phyloP scores from a whole-genome alignment of 2,329 filamentous ascomycete species.

The Fusarium denticulatum region DNA sequence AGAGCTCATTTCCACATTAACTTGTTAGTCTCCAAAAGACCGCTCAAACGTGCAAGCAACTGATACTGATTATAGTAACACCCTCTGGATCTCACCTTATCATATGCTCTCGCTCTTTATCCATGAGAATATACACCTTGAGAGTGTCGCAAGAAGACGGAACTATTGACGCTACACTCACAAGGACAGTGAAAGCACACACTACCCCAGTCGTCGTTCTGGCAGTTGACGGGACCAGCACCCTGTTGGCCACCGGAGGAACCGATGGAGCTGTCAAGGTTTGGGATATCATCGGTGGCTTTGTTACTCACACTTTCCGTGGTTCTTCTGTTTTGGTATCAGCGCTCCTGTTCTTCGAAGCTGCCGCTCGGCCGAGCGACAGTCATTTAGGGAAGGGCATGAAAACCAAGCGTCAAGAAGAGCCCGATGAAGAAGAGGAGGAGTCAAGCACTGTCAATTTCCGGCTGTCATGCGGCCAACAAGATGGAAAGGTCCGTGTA shows the following conservation, averaged over 20 bases:
- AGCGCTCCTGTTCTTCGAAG: constrained; percentile 89
- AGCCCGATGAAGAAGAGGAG: constrained; percentile 54
- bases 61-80: constrained; percentile 68
- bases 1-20: constrained; percentile 80
- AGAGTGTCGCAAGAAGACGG: constrained; percentile 65
- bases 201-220: constrained; percentile 88
- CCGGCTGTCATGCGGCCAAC: constrained; percentile 87
- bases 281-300: constrained; percentile 93
- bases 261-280: constrained; percentile 95
- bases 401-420: constrained; percentile 46
- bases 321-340: constrained; percentile 93
- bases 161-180: constrained; percentile 71
- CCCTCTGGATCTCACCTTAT: constrained; percentile 89
- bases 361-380: constrained; percentile 58
- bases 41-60: neutral
- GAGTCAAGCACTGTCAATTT: constrained; percentile 66
- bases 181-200: constrained; percentile 89
- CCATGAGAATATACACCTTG: constrained; percentile 90
- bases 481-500: constrained; percentile 90
- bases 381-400: constrained; percentile 47
- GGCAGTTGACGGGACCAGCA: constrained; percentile 86
- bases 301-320: constrained; percentile 93
- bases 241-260: constrained; percentile 89
- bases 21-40: constrained; percentile 55
- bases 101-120: constrained; percentile 92